Percentiles rank a stretch among this genome's conserved stretches.
Evolutionary conservation across 805 yeast species (phyloP).

Genomic region (Debaryomyces maramus): DNA sequence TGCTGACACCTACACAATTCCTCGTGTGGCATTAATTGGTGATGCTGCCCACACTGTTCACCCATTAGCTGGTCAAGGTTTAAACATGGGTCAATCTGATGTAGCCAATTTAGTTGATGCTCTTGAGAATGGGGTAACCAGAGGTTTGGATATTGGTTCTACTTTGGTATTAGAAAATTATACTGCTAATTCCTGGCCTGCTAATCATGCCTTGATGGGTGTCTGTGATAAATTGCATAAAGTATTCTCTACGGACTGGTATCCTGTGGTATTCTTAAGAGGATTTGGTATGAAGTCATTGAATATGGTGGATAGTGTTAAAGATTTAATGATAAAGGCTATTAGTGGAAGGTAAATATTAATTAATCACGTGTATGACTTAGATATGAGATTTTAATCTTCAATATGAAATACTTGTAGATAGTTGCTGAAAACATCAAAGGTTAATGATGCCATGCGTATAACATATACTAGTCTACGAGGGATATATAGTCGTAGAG

Average conservation of each 20-base stretch:
- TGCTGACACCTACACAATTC: constrained; percentile 83
- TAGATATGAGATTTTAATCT: neutral
- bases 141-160: constrained; percentile 90
- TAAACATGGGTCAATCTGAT: constrained; percentile 96
- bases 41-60: constrained; percentile 98
- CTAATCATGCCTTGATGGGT: constrained; percentile 78
- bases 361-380: neutral
- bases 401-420: no score
- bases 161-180: constrained; percentile 80
- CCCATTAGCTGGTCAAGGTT: constrained; percentile 97
- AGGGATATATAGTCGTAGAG: neutral
- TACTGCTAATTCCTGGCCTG: constrained; percentile 78
- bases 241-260: constrained; percentile 69
- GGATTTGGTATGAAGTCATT: constrained; percentile 73
- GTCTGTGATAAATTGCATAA: constrained; percentile 91
- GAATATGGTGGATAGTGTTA: constrained; percentile 62
- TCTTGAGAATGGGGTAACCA: constrained; percentile 62
- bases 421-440: no score
- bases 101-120: constrained; percentile 70
- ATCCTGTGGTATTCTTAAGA: constrained; percentile 73
- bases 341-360: constrained; percentile 28
- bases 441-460: neutral
- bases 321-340: constrained; percentile 62
- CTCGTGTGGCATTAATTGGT: constrained; percentile 89
- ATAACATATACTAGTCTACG: neutral